Base-by-base conservation (phyloP, 345 rosid genomes). In the Nasturtium officinale region DNA sequence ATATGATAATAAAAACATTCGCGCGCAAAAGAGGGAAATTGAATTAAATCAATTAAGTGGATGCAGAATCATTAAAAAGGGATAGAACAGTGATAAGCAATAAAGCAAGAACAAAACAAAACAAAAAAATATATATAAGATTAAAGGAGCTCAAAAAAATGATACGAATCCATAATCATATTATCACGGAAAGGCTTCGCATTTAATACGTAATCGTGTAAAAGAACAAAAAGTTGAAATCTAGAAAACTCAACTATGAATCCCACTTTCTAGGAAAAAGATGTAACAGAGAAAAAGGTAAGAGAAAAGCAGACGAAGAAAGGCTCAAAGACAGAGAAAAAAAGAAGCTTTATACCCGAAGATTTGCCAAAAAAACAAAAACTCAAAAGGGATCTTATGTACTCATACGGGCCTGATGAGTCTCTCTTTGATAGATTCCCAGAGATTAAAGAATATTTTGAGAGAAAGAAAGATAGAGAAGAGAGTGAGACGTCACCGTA, bases 401-500 rank as follows among this genome's bases (percentile, higher is more conserved):
- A 64, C 54, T 76, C 71, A 64, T 69, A 7, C 55, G 21, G 57
- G 25, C 28, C 50, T 33, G 13, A 9, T 61, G 35, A 21, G 43
- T 72, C 4, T 37, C 32, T 13, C 12, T 55, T 8, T 17, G 26
- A 16, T n/a, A 5, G 37, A 30, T 65, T 67, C 28, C 28, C 9
- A 54, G 64, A 71, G 57, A 45, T 32, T 33, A 57, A 64, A 64
- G 40, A 46, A 65, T 65, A 33, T 46, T 17, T 26, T 7, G 60
- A 30, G 66, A 74, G 65, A 47, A 38, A 55, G 2, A 69, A 47
- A 28, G 56, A 13, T 3, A 51, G 69, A 71, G 62, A 68, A 71
- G 62, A 69, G 56, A 28, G 56, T 56, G 72, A 74, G 40, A 66
- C 78, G 78, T 74, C 78, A 74, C 78, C 67, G 67, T 67, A 66